Evolutionary conservation across 176 grass and related monocot genomes (phyloP), one percentile per base, ranked within the genome.

Genomic region (Microstegium vimineum): DNA sequence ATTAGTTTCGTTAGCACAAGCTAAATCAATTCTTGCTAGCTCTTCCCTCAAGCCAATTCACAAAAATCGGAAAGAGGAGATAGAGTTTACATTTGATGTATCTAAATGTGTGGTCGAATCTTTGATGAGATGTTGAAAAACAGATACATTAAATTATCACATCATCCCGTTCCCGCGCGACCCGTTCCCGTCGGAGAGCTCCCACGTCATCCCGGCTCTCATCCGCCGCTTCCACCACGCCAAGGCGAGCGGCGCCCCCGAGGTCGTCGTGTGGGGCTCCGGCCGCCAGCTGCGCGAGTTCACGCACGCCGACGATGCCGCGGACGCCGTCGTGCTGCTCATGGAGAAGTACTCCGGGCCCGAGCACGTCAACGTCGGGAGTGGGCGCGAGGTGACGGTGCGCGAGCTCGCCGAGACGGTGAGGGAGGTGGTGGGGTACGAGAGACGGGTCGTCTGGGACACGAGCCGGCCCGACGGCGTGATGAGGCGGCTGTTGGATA

Each of bases 211-310:
- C 30, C 89, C 91, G 2, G 91, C 87, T 20, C 94, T 97, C 8
- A 90, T 97, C 69, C 80, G 94, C 32, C 86, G 94, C 3, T 94
- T 97, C 81, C 94, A 97, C 85, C 16, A 69, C n/a, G 91, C 94
- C 30, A 94, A 92, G 85, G 51, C 64, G 10, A 34, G 57, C 5
- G 67, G 71, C 31, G 82, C 84, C 26, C 25, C 66, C 5, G 82
- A 94, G 67, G 91, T 94, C 38, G 87, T 88, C 7, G 89, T 97
- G 18, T 97, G 89, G 94, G 91, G 94, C 59, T 88, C 86, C 2
- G 94, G 94, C 33, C 63, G 25, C 3, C 79, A 80, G 37, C 84
- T 91, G 22, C 72, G 91, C 15, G 94, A 97, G 87, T 90, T 92
- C 70, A 81, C 87, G 34, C 94, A 97, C 65, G 91, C 82, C 6